Evolutionary conservation across 495 filamentous ascomycete species (phyloP).

Genomic region (Monascus purpureus): DNA sequence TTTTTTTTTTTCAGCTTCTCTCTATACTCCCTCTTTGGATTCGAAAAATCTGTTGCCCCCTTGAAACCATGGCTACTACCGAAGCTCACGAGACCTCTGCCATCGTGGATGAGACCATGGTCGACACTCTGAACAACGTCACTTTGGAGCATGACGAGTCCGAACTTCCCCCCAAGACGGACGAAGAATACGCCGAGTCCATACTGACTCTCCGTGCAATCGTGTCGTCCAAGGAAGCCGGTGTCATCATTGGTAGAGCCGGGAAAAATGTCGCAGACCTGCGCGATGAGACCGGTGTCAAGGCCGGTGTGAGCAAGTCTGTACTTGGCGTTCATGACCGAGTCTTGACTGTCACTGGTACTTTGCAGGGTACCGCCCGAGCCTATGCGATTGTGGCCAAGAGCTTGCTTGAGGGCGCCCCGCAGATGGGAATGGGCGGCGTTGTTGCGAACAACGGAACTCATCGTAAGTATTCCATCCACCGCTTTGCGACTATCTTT

Average conservation of each 20-base stretch:
- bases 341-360: constrained; percentile 85
- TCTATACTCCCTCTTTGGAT: not conserved
- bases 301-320: constrained; percentile 96
- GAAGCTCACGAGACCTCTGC: constrained; percentile 30
- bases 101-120: constrained; percentile 28
- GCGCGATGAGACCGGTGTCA: constrained; percentile 92
- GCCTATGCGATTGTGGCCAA: constrained; percentile 90
- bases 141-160: constrained; percentile 46
- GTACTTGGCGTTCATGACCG: constrained; percentile 94
- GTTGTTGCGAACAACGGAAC: constrained; percentile 72
- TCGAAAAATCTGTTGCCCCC: no score
- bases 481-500: not conserved
- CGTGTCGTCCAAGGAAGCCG: constrained; percentile 95
- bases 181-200: constrained; percentile 87
- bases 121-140: constrained; percentile 34
- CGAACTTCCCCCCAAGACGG: constrained; percentile 64
- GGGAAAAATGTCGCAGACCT: constrained; percentile 97
- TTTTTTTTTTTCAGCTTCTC: no score
- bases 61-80: constrained; percentile 33
- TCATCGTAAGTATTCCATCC: constrained; percentile 58
- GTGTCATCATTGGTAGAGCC: constrained; percentile 95
- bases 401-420: constrained; percentile 81
- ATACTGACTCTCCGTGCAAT: constrained; percentile 91
- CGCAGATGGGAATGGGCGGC: constrained; percentile 88
- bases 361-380: constrained; percentile 69